Evolutionary conservation across 2,329 filamentous ascomycete species (phyloP), one percentile per base, ranked within the genome.

Genomic region (Colletotrichum euphorbiae): DNA sequence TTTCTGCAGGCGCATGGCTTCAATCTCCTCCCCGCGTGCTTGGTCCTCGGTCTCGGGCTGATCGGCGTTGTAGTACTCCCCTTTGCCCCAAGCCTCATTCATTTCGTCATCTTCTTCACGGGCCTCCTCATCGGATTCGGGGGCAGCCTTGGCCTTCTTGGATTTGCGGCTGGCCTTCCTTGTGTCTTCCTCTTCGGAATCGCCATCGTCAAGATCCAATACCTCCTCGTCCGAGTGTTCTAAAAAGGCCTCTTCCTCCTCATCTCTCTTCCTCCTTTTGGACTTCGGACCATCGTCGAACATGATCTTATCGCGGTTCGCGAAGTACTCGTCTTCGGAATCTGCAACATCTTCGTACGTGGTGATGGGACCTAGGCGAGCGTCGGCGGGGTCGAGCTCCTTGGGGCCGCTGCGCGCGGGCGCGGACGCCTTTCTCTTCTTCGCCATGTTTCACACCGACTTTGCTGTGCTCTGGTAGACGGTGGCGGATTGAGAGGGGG

Each of bases 1-100:
- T 80, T 94, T 90, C 78, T 98, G 95, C 69, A 99, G 80, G 70
- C 93, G 86, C 77, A 91, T 90, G 3, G 95, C 96, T 78, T 99
- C 97, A 11, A 87, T 89, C 79, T 99, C 97, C 83, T 99, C 96
- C 75, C 96, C 94, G 36, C 97, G 80, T 0, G 96, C 96, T 74
- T 88, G 86, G 42, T 82, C 85, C 76, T 90, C 88, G 6, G 87
- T 89, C 74, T 89, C 86, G 71, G 88, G 84, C 31, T 84, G 80
- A 78, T 99, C 95, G 72, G 93, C 93, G 81, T 97, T 88, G 80
- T 99, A 99, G 81, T 98, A 97, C 73, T 97, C 95, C 69, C 91
- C 77, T 89, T 95, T 2, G 93, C 95, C 96, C 94, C 96, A 98
- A 94, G 46, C 88, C 89, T 58, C 89, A 85, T 46, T 89, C 88